These are phyloP conservation scores for Tulasnella sp. DNA, from an alignment of 768 basidiomycete genomes.

Conservation along the genomic window DNA sequence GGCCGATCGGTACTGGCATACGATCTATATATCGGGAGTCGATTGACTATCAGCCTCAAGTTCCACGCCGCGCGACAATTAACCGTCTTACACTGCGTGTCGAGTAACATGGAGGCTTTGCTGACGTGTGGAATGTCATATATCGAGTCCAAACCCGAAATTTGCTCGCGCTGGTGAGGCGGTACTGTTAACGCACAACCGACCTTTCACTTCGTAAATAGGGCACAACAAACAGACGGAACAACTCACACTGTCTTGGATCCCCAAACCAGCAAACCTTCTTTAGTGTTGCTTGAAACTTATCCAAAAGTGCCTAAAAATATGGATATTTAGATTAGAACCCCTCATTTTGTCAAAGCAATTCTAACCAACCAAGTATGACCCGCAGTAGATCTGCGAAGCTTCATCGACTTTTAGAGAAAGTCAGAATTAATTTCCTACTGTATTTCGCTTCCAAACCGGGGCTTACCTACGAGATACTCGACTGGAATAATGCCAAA, in stretches of 20 bases:
- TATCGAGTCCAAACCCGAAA: constrained; percentile 55
- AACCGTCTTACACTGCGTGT: constrained; percentile 74
- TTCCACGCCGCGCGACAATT: constrained; percentile 3
- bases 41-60: constrained; percentile 2
- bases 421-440: too few relatives aligned
- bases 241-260: constrained; percentile 39
- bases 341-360: neutral
- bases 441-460: too few relatives aligned
- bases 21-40: constrained; percentile 41
- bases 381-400: constrained; percentile 40
- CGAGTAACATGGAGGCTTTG: constrained; percentile 41
- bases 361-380: constrained; percentile 34
- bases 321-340: neutral
- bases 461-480: constrained; percentile 25
- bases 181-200: constrained; percentile 43
- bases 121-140: constrained; percentile 63
- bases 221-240: neutral
- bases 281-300: constrained; percentile 30
- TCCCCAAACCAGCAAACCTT: constrained; percentile 47
- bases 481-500: constrained; percentile 34
- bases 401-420: constrained; percentile 38
- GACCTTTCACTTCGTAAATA: neutral
- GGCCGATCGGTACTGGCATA: constrained; percentile 73
- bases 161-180: constrained; percentile 64
- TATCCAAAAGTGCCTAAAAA: constrained; percentile 36